Evolutionary conservation across 768 basidiomycete species (phyloP).

Genomic region (Pulveroboletus sp.): DNA sequence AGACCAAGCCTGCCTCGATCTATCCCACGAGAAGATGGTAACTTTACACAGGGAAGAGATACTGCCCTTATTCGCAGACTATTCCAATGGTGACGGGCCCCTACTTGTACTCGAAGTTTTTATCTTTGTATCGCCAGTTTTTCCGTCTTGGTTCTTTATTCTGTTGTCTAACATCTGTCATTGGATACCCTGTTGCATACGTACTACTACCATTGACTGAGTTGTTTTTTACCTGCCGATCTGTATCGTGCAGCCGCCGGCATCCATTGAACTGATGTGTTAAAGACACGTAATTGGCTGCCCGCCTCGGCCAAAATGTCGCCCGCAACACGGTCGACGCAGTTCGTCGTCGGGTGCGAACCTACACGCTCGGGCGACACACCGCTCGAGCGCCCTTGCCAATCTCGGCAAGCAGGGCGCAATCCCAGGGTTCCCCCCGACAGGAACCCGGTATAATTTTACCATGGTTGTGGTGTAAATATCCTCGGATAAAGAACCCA

Average conservation of each 20-base stretch:
- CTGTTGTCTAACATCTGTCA: slow-evolving; percentile 25
- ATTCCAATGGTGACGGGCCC: slow-evolving; percentile 39
- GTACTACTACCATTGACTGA: slow-evolving; percentile 30
- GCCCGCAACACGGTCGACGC: too few relatives aligned
- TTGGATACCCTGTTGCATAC: slow-evolving; percentile 37
- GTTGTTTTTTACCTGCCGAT: slow-evolving; percentile 24
- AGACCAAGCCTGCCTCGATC: slow-evolving; percentile 30
- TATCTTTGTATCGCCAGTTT: slow-evolving; percentile 28
- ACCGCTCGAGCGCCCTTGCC: too few relatives aligned
- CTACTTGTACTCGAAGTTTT: slow-evolving; percentile 20
- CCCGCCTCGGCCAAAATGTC: too few relatives aligned
- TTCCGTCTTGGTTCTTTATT: slow-evolving; percentile 27
- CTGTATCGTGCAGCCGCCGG: slow-evolving; percentile 20
- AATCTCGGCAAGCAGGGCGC: too few relatives aligned
- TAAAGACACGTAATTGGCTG: too few relatives aligned
- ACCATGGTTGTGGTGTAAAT: too few relatives aligned
- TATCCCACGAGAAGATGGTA: slow-evolving; percentile 30
- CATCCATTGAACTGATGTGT: too few relatives aligned
- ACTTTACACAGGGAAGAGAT: slow-evolving; percentile 35
- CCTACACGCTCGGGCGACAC: too few relatives aligned
- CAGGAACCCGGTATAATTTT: too few relatives aligned
- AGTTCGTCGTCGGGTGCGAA: too few relatives aligned
- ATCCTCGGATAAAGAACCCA: too few relatives aligned
- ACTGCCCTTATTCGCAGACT: slow-evolving; percentile 47
- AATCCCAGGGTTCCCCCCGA: too few relatives aligned